Evolutionary conservation across 805 yeast genomes (phyloP).

Genomic region (Pichia heedii): DNA sequence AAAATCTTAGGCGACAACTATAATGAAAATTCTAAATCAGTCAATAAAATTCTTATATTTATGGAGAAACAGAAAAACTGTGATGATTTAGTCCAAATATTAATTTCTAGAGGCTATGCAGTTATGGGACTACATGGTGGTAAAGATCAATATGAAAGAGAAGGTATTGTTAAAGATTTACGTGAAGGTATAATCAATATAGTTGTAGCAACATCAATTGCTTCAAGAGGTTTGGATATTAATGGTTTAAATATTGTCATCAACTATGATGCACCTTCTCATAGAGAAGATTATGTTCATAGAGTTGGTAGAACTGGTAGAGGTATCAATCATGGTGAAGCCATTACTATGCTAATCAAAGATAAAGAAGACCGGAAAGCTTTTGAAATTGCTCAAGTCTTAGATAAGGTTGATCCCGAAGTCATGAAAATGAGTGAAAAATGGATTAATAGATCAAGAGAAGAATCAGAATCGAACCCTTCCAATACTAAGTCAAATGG

Average conservation of each 20-base stretch:
- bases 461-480: constrained; percentile 43
- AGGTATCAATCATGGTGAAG: constrained; percentile 69
- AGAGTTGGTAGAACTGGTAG: constrained; percentile 95
- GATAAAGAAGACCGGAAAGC: not conserved
- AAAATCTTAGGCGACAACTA: constrained; percentile 41
- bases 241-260: constrained; percentile 72
- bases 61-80: constrained; percentile 85
- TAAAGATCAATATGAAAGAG: constrained; percentile 76
- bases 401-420: constrained; percentile 29
- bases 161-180: constrained; percentile 63
- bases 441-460: constrained; percentile 40
- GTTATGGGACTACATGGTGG: constrained; percentile 85
- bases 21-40: constrained; percentile 22
- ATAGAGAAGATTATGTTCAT: constrained; percentile 92
- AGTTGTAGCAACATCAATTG: constrained; percentile 84
- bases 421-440: constrained; percentile 53
- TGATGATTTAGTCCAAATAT: constrained; percentile 53
- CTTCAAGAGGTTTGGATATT: constrained; percentile 95
- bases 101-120: constrained; percentile 44
- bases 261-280: constrained; percentile 75
- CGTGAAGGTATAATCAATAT: constrained; percentile 50
- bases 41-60: constrained; percentile 65
- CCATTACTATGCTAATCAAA: constrained; percentile 53
- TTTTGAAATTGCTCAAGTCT: not conserved
- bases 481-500: constrained; percentile 35